Conservation (phyloP, 1,139 yeast genomes). For the Pichia sp. region DNA sequence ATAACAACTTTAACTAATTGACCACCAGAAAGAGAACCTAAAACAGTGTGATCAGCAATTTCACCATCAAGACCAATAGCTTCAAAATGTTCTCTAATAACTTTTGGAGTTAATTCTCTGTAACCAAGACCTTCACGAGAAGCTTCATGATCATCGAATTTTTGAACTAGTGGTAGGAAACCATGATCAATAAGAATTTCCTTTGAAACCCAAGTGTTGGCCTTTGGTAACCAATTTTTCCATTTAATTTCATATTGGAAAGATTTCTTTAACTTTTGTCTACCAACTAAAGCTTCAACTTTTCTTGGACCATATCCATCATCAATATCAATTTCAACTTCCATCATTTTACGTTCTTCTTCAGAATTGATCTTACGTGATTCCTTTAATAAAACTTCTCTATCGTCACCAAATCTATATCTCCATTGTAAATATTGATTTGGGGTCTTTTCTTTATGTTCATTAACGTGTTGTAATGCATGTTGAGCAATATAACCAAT, state of each 20-base stretch:
- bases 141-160: conserved; percentile 96
- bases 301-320: conserved; percentile 89
- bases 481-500: conserved; percentile 98
- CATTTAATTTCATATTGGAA: conserved; percentile 97
- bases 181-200: conserved; percentile 77
- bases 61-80: conserved; percentile 97
- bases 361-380: conserved; percentile 73
- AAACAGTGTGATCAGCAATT: conserved; percentile 95
- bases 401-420: conserved; percentile 94
- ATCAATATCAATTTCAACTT: conserved; percentile 65
- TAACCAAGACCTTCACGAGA: conserved; percentile 98
- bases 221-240: conserved; percentile 88
- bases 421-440: conserved; percentile 98
- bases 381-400: conserved; percentile 91
- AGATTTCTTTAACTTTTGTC: conserved; percentile 92
- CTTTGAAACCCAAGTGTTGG: conserved; percentile 88
- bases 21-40: conserved; percentile 96
- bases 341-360: conserved; percentile 77
- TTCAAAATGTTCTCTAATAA: conserved; percentile 92
- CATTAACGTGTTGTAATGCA: conserved; percentile 94
- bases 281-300: conserved; percentile 91
- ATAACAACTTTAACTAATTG: conserved; percentile 96
- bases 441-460: conserved; percentile 95
- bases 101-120: conserved; percentile 85
- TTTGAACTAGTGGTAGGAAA: conserved; percentile 80